Conservation (phyloP, 2,329 filamentous ascomycete species). For the Didymellaceae sp. region DNA sequence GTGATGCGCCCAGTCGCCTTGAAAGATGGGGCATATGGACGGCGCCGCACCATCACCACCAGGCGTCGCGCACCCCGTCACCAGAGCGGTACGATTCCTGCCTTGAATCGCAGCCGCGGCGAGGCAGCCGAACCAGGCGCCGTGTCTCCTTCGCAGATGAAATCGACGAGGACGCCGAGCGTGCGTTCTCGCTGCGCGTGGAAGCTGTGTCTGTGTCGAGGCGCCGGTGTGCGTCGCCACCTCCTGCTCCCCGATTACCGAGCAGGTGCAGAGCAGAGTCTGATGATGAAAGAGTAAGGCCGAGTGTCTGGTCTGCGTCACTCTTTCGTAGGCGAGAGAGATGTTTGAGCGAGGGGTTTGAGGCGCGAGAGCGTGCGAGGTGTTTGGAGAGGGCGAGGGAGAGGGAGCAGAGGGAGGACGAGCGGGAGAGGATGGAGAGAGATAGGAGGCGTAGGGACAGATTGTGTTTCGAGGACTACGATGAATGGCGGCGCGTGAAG, state of each 20-base stretch:
- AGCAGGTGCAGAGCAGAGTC: neutral
- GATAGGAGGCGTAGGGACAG: slow-evolving; percentile 22
- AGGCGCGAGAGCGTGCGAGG: slow-evolving; percentile 29
- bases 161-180: slow-evolving; percentile 20
- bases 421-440: slow-evolving; percentile 14
- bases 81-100: neutral
- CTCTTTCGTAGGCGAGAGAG: slow-evolving; percentile 33
- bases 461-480: no score
- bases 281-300: slow-evolving; percentile 6
- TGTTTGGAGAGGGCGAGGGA: slow-evolving; percentile 16
- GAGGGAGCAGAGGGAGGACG: slow-evolving; percentile 13
- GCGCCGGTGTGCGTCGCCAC: neutral
- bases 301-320: slow-evolving; percentile 28
- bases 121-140: neutral
- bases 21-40: slow-evolving; percentile 45
- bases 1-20: slow-evolving; percentile 26
- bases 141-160: slow-evolving; percentile 20
- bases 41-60: neutral
- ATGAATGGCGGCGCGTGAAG: slow-evolving; percentile 32
- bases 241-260: neutral
- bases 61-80: neutral
- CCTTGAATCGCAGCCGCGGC: neutral
- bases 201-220: slow-evolving; percentile 9
- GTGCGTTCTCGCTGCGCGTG: slow-evolving; percentile 33
- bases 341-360: slow-evolving; percentile 36